Evolutionary conservation across 768 basidiomycete species (phyloP).

Genomic region (Sistotremastrum suecicum): DNA sequence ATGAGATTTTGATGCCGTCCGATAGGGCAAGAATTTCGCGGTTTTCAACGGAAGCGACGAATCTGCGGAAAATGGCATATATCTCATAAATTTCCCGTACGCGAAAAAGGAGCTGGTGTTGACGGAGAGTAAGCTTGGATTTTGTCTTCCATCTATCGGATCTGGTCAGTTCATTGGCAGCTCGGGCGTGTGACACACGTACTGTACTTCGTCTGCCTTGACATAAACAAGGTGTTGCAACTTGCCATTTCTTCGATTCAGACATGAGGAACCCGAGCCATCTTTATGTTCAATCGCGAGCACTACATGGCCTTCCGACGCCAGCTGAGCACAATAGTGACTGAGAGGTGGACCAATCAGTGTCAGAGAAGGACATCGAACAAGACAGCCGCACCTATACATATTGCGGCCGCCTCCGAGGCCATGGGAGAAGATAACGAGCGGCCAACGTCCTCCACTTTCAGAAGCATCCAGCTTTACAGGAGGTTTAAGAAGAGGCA

Average conservation of each 20-base stretch:
- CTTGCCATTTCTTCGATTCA: slow-evolving; percentile 22
- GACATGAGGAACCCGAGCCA: slow-evolving; percentile 48
- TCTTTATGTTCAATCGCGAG: slow-evolving; percentile 76
- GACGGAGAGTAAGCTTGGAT: slow-evolving; percentile 33
- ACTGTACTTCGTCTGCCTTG: slow-evolving; percentile 34
- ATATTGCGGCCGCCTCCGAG: slow-evolving; percentile 59
- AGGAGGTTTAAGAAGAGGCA: slow-evolving; percentile 33
- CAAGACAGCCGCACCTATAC: slow-evolving; percentile 34
- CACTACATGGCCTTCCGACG: slow-evolving; percentile 69
- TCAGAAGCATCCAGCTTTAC: neutral
- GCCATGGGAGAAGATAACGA: slow-evolving; percentile 79
- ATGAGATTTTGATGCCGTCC: too few species aligned
- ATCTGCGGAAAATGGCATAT: slow-evolving; percentile 39
- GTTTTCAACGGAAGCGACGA: slow-evolving; percentile 20
- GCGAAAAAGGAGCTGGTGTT: slow-evolving; percentile 58
- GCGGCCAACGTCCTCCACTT: slow-evolving; percentile 39
- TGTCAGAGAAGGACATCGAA: slow-evolving; percentile 1
- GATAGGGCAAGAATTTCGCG: too few species aligned
- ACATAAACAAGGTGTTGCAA: slow-evolving; percentile 33
- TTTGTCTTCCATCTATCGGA: slow-evolving; percentile 23
- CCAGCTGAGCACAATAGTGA: slow-evolving; percentile 58
- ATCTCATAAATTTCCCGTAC: slow-evolving; percentile 53
- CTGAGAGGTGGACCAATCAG: slow-evolving; percentile 17
- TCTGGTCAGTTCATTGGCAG: neutral
- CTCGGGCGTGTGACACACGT: slow-evolving; percentile 5